Evolutionary conservation across 768 basidiomycete species (phyloP), one percentile per base, ranked within the genome.

Genomic region (Lepiota brunneoincarnata): DNA sequence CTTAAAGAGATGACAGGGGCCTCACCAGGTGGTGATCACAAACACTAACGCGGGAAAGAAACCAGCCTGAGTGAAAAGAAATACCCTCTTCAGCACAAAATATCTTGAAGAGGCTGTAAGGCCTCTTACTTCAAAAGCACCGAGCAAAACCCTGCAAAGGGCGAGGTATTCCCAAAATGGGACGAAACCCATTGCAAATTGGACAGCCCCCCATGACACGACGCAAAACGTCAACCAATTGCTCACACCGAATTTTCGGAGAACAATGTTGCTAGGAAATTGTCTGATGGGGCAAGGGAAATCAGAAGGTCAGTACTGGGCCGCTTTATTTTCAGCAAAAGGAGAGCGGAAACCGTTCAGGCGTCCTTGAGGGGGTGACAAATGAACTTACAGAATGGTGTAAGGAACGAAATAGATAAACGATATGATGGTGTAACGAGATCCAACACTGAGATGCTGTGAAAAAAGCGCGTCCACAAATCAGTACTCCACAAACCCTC

Each of bases 1-100:
- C 11, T 39, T 35, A 36, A 26, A 34, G 10, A 51, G 41, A 42
- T 6, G 39, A 31, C 15, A 28, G 10, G 46, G n/a, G 18, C 35
- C 68, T 5, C 50, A 78, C 79, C 80, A 81, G 7, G 77, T 77
- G 28, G 75, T 73, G 54, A 80, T 76, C 21, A 79, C 70, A 58
- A 73, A 80, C 21, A 79, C 70, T 57, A 79, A 58, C 5, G 75
- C 75, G 39, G 79, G 77, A 56, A 79, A 77, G 63, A 79, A 80
- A 26, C 77, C 77, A 9, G 77, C 76, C 78, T 80, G 52, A 14
- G 20, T 51, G 23, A 43, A n/a, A 37, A n/a, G n/a, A 53, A 49
- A 42, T 35, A n/a, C 20, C 20, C 44, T 24, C 43, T 23, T 49
- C 21, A 47, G 39, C 3, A 17, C 24, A 6, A 38, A 15, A 42